Evolutionary conservation across 176 grass and related monocot species (phyloP), one percentile per base, ranked within the genome.

Genomic region (Elymus sibiricus): DNA sequence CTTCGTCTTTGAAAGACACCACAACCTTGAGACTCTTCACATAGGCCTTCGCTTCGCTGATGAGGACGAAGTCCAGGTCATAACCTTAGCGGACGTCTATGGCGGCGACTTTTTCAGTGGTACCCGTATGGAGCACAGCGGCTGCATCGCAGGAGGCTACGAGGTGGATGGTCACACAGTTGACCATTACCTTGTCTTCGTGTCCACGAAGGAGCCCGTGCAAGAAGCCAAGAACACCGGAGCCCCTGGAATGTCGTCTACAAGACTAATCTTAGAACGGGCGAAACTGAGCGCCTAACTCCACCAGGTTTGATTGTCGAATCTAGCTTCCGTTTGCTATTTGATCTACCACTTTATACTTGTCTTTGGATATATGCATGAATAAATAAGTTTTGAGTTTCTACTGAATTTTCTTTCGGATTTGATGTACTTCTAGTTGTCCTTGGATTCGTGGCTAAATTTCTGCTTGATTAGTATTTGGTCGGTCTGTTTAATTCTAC

Each of bases 1-100:
- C 0, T 92, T 92, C 62, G 90, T 92, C 77, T 92, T 87, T 2
- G 87, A 92, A 84, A 64, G 90, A 10, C 56, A 89, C 0, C 6
- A 22, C 32, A 64, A 69, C 5, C 90, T 92, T 1, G 87, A 92
- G 80, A 92, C 79, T 0, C 74, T 89, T 7, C 35, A 86, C 5
- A 66, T 92, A 1, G 83, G 79, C 1, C 28, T 89, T 2, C 44
- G 90, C 72, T 75, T 62, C 65, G 2, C 1, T 24, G 70, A 19
- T 2, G 27, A 2, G 12, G 31, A 9, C 16, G 22, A 7, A 59
- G 87, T 89, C 1, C 17, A 43, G 47, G 77, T 85, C 1, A 32
- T 90, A 3, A 40, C 83, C 49, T 35, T 86, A 4, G 88, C 59
- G 3, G 88, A 86, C 0, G 9, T 90, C 68, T 90, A 35, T 9